Evolutionary conservation across 768 basidiomycete species (phyloP), one percentile per base, ranked within the genome.

Genomic region (Suillus sp.): DNA sequence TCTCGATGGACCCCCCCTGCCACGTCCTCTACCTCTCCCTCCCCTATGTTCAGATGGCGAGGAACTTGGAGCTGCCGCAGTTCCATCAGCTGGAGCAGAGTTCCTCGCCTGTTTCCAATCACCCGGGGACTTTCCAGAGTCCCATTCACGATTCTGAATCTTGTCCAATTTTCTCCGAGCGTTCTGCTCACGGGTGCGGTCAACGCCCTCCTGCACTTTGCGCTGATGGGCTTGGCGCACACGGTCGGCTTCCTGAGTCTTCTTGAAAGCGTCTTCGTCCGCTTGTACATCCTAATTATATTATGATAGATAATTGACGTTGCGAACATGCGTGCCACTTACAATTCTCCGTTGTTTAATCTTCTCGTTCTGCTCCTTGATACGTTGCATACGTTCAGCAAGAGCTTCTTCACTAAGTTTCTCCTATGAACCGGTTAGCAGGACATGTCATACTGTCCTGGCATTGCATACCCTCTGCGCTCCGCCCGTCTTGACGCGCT

Each of bases 401-500:
- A 92, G 84, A 61, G 84, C 89, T 69, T 89, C 89, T 47, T 87
- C 86, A 35, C 82, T 84, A 58, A 84, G 77, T 70, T 91, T 91
- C 62, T 90, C 88, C 91, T 91, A 71, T 60, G n/a, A 50, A 47
- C 35, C 20, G 53, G 42, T 64, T 61, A 62, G 64, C n/a, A 48
- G 32, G 13, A 34, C 13, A 10, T 47, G n/a, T 38, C 6, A 22
- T 20, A 35, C 42, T 20, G 42, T 57, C n/a, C 20, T 47, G 14
- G 16, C 53, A 11, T 35, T 38, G n/a, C 62, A 62, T 74, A 92
- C 92, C 72, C 90, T 84, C 67, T 89, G 88, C 30, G 81, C 69
- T 18, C 91, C 92, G 16, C 92, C 91, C 10, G 92, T 93, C 78
- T 85, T 92, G 78, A 93, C 88, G 75, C 92, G 89, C 70, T 93